Conservation (phyloP, 1,284 basidiomycete species). For the Cryptococcus sp. region DNA sequence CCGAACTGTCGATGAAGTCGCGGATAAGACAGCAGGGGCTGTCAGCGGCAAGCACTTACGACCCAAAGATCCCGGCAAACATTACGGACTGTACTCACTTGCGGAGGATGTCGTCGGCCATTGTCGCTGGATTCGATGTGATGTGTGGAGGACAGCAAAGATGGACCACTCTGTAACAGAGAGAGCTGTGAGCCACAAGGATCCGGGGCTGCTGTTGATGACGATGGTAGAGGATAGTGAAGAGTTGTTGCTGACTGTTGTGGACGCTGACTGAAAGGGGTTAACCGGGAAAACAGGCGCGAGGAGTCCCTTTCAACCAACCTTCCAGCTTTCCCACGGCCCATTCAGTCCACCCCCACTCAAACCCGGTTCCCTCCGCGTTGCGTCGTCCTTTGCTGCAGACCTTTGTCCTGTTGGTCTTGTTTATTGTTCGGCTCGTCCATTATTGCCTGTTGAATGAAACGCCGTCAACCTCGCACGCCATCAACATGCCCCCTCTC, state of each 20-base stretch:
- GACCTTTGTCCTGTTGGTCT: too few species aligned
- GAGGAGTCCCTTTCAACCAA: conserved; percentile 11
- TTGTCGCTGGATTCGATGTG: not conserved
- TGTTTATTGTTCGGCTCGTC: too few species aligned
- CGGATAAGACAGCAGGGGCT: too few species aligned
- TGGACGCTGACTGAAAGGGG: conserved; percentile 2
- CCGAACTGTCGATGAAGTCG: conserved; percentile 25
- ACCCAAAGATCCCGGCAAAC: too few species aligned
- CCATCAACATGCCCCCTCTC: conserved; percentile 24
- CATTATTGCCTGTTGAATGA: too few species aligned
- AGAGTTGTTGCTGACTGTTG: not conserved
- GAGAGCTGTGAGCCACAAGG: not conserved
- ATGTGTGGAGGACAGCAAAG: not conserved
- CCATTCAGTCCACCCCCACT: not conserved
- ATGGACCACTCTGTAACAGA: not conserved
- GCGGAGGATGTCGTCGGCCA: conserved; percentile 29
- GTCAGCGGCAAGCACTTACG: too few species aligned
- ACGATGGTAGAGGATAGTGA: not conserved
- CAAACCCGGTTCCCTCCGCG: too few species aligned
- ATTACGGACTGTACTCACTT: conserved; percentile 20
- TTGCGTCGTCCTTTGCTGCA: too few species aligned
- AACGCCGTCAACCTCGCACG: not conserved
- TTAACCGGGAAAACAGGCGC: conserved; percentile 19
- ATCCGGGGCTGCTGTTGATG: not conserved
- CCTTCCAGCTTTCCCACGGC: conserved; percentile 21